These are phyloP conservation scores for Aureobasidium sp. DNA, from an alignment of 2,329 filamentous ascomycete genomes.

Conservation along the genomic window DNA sequence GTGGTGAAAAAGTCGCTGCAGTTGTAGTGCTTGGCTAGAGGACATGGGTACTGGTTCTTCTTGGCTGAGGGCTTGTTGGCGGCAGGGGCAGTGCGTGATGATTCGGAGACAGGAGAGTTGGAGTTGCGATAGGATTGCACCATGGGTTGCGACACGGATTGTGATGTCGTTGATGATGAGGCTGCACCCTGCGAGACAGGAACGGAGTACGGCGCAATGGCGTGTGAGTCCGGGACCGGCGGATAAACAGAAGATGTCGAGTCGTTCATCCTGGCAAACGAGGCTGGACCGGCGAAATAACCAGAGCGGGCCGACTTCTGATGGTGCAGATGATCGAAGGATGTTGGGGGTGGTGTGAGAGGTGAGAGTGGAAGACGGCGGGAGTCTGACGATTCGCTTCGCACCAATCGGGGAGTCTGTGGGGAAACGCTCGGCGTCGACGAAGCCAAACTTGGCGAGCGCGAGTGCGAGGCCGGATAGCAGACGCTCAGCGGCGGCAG, in stretches of 20 bases:
- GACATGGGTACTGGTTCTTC: slow-evolving; percentile 68
- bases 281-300: slow-evolving; percentile 18
- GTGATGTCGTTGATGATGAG: slow-evolving; percentile 15
- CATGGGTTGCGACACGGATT: slow-evolving; percentile 16
- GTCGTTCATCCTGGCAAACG: slow-evolving; percentile 31
- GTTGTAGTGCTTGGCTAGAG: slow-evolving; percentile 61
- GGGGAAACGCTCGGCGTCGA: slow-evolving; percentile 40
- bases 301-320: slow-evolving; percentile 21
- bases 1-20: slow-evolving; percentile 79
- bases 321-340: slow-evolving; percentile 24
- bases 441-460: slow-evolving; percentile 39
- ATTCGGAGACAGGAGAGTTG: slow-evolving; percentile 48
- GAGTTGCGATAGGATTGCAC: slow-evolving; percentile 24
- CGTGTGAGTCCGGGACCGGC: slow-evolving; percentile 29
- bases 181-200: slow-evolving; percentile 19
- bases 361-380: slow-evolving; percentile 39
- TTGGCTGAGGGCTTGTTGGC: slow-evolving; percentile 39
- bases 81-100: slow-evolving; percentile 34
- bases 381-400: slow-evolving; percentile 43
- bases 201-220: slow-evolving; percentile 29
- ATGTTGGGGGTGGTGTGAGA: slow-evolving; percentile 37
- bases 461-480: slow-evolving; percentile 29
- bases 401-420: slow-evolving; percentile 40
- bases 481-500: slow-evolving; percentile 26
- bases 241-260: slow-evolving; percentile 29